A percentile compares a stretch with the other conserved stretches of the same genome.
Evolutionary conservation across 2,329 filamentous ascomycete genomes (phyloP).

Genomic region (Ophiocordyceps camponoti-saundersi): DNA sequence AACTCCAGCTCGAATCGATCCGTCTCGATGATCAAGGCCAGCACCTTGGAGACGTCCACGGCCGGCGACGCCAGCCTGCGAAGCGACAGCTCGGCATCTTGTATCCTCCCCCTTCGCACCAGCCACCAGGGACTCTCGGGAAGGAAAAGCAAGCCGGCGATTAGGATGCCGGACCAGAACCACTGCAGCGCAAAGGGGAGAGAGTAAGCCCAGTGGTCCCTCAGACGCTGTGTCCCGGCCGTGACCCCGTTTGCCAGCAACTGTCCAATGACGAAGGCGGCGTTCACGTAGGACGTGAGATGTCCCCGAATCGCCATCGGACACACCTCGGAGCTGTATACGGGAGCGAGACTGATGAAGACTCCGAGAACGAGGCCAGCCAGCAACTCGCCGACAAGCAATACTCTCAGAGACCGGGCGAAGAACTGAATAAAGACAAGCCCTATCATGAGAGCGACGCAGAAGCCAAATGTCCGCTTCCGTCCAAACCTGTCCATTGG

Average conservation of each 20-base stretch:
- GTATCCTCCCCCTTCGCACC: slow-evolving; percentile 9
- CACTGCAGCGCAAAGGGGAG: slow-evolving; percentile 24
- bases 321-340: slow-evolving; percentile 26
- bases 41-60: slow-evolving; percentile 18
- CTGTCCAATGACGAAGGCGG: slow-evolving; percentile 24
- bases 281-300: slow-evolving; percentile 23
- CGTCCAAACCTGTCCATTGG: slow-evolving; percentile 17
- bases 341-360: slow-evolving; percentile 22
- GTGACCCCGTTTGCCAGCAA: slow-evolving; percentile 11
- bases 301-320: slow-evolving; percentile 22
- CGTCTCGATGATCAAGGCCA: slow-evolving; percentile 52
- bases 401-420: slow-evolving; percentile 16
- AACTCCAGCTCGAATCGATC: slow-evolving; percentile 24
- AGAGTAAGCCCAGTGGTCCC: slow-evolving; percentile 40
- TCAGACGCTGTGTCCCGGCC: slow-evolving; percentile 1
- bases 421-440: slow-evolving; percentile 17
- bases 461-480: slow-evolving; percentile 34
- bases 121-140: slow-evolving; percentile 19
- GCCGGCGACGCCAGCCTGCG: slow-evolving; percentile 25
- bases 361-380: slow-evolving; percentile 25
- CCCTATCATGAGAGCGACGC: slow-evolving; percentile 14
- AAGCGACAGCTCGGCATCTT: slow-evolving; percentile 11
- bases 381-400: slow-evolving; percentile 27
- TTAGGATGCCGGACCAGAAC: slow-evolving; percentile 14
- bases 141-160: slow-evolving; percentile 11